Base-by-base conservation (phyloP, 1,139 yeast genomes). In the Meyerozyma carpophila region DNA sequence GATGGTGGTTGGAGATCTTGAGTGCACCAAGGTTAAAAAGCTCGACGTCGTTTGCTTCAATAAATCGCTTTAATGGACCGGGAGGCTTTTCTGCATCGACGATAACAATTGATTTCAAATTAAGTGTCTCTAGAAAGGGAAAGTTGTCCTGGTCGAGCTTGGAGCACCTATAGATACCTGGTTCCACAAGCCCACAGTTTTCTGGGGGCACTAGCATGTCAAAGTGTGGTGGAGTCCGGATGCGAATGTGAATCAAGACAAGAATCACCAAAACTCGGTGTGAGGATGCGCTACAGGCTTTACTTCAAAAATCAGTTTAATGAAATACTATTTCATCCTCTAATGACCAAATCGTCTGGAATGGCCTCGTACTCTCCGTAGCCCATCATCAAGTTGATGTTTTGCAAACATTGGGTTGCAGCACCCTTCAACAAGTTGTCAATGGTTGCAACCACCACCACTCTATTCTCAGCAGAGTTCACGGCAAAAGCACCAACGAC, bases 371-470 rank as follows among this genome's bases (percentile, higher is more conserved):
- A 93, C 68, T 93, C 98, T 43, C 88, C 91, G 66, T 89, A 93
- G 24, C 93, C 93, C 70, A 86, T 70, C 8, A 89, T 85, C 65
- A 93, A 76, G 66, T 93, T 93, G 63, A 93, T 86, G 71, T 93
- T 93, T 68, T 93, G 99, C 65, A 93, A 69, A 67, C 98, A 93
- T 70, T 91, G 99, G 21, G 99, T 93, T 44, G 98, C 95, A 41
- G 99, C 99, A 51, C 99, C 99, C 74, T 93, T 93, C 59, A 93
- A 78, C 60, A 93, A 74, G 65, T 93, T 93, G 63, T 94, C 99
- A 56, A 93, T 93, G 11, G 97, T 90, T 20, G 96, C 96, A 44
- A 91, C 94, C 44, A 93, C 73, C 37, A 93, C 98, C 29, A 91
- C 95, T 62, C 99, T 81, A 68, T 89, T 84, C 59, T 87, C 90